A percentile compares a stretch with the other conserved stretches of the same genome.
Evolutionary conservation across 768 basidiomycete genomes (phyloP).

Genomic region (Pleurotus sapidus): DNA sequence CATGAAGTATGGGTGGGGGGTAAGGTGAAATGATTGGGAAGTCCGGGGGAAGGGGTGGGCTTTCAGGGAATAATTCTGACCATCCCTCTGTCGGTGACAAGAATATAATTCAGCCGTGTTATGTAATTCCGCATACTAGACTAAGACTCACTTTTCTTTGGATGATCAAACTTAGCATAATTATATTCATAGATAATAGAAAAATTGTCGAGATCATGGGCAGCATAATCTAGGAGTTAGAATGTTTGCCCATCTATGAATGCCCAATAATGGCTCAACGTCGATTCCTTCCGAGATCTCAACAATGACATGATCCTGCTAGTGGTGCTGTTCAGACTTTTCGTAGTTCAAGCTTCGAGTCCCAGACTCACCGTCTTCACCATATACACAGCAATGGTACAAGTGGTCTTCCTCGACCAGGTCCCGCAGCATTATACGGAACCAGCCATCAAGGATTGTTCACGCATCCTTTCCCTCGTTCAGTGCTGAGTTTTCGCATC

Average conservation of each 20-base stretch:
- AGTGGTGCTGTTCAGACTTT: not conserved
- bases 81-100: not conserved
- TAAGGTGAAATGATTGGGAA: slow-evolving; percentile 5
- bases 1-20: not conserved
- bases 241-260: not conserved
- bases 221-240: not conserved
- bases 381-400: not conserved
- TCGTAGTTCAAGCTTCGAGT: not conserved
- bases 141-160: not conserved
- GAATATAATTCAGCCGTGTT: not conserved
- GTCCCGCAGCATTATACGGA: slow-evolving; percentile 2
- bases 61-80: not conserved
- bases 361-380: slow-evolving; percentile 1
- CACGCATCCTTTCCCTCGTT: not conserved
- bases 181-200: slow-evolving; percentile 5
- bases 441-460: slow-evolving; percentile 7
- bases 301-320: slow-evolving; percentile 4
- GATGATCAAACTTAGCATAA: not conserved
- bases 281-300: not conserved
- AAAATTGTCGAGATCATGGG: not conserved
- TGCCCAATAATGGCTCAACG: not conserved
- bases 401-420: not conserved
- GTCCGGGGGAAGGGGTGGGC: not conserved
- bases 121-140: not conserved
- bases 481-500: not conserved